Percentiles rank a stretch among this genome's conserved stretches.
Conservation (phyloP, 495 filamentous ascomycete species). For the Beverwykella pulmonaria region DNA sequence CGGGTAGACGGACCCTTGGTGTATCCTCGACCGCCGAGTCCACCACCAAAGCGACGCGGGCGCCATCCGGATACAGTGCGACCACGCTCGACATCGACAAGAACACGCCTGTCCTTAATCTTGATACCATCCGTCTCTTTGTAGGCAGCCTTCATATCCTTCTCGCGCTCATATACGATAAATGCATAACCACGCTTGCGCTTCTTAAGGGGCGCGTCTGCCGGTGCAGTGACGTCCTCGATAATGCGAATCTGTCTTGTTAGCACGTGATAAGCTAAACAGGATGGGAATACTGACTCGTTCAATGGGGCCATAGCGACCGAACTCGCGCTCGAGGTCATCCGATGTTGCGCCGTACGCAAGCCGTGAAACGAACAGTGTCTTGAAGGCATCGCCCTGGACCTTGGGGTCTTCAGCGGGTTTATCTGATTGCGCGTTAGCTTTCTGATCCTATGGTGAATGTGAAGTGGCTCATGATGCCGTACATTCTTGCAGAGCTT, state of each 20-base stretch:
- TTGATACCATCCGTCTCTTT: slow-evolving; percentile 88
- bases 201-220: slow-evolving; percentile 78
- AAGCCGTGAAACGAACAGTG: slow-evolving; percentile 87
- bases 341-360: slow-evolving; percentile 85
- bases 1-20: slow-evolving; percentile 79
- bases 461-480: not conserved
- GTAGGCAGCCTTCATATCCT: slow-evolving; percentile 99
- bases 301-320: slow-evolving; percentile 92
- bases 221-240: slow-evolving; percentile 64
- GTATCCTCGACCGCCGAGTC: slow-evolving; percentile 88
- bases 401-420: slow-evolving; percentile 73
- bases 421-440: slow-evolving; percentile 37
- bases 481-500: slow-evolving; percentile 72
- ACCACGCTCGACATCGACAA: slow-evolving; percentile 95
- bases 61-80: slow-evolving; percentile 94
- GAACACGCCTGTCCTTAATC: slow-evolving; percentile 87
- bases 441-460: not conserved
- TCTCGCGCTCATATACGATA: slow-evolving; percentile 94
- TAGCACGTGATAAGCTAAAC: not conserved
- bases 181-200: slow-evolving; percentile 91
- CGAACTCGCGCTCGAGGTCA: slow-evolving; percentile 92
- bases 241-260: slow-evolving; percentile 80
- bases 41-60: slow-evolving; percentile 87
- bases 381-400: slow-evolving; percentile 91
- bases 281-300: slow-evolving; percentile 59